Conservation (phyloP, 805 yeast species). For the Candida morakotiae region DNA sequence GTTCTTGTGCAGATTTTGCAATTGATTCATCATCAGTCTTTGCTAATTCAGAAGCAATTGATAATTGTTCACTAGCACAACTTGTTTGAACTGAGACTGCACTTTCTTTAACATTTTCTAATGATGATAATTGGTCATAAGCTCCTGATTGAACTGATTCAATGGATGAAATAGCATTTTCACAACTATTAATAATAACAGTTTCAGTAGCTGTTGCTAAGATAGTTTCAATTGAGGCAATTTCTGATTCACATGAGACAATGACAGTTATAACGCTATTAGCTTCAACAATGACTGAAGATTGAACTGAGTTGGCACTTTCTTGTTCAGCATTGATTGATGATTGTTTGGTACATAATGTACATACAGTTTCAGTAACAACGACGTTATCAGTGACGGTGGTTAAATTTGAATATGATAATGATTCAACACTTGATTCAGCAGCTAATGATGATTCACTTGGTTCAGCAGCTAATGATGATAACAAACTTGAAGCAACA, state of each 20-base stretch:
- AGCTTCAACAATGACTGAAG: slow-evolving; percentile 2
- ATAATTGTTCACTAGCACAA: slow-evolving; percentile 2
- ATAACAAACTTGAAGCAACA: slow-evolving; percentile 8
- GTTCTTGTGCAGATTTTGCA: neutral
- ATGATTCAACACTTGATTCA: neutral
- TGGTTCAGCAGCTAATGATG: slow-evolving; percentile 5
- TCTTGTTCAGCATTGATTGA: slow-evolving; percentile 1
- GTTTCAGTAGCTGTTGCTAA: slow-evolving; percentile 3
- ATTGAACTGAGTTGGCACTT: slow-evolving; percentile 4
- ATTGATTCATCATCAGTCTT: neutral
- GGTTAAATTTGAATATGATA: neutral
- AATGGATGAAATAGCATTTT: slow-evolving; percentile 1
- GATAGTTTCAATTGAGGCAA: slow-evolving; percentile 6
- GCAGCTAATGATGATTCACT: slow-evolving; percentile 5
- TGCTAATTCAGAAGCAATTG: slow-evolving; percentile 5
- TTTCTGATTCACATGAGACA: slow-evolving; percentile 9
- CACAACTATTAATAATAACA: slow-evolving; percentile 5
- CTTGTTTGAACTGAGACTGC: slow-evolving; percentile 2
- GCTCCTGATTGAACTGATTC: slow-evolving; percentile 8
- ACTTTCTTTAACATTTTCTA: neutral
- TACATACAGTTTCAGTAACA: slow-evolving; percentile 6
- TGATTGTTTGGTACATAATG: slow-evolving; percentile 5
- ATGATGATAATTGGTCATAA: slow-evolving; percentile 3
- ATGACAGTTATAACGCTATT: slow-evolving; percentile 4
- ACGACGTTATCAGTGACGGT: neutral